Base-by-base conservation (phyloP, 345 rosid species). In the Populus pruinosa region DNA sequence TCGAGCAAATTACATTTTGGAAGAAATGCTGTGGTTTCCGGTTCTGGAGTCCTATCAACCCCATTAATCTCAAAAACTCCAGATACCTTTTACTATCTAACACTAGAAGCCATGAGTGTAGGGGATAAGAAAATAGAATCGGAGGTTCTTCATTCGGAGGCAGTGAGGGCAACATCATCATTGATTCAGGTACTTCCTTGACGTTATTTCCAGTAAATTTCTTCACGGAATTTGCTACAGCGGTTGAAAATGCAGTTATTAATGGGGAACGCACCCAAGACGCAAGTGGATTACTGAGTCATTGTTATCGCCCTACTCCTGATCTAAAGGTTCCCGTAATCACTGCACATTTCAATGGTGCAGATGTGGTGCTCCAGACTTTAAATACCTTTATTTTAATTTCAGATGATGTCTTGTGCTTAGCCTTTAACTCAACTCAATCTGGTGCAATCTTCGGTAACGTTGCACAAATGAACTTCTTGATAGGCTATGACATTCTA, bases 131-230 rank as follows among this genome's bases (percentile, higher is more conserved):
- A 69, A 73, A 77, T 90, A 20, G 35, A 71, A 1, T 85, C 63
- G 36, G 50, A 18, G 87, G 83, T 21, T 82, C 84, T 39, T 23
- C 83, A 14, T 69, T 50, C 10, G 83, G 72, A 76, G 4, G 25
- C n/a, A 27, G 31, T 14, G 68, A 73, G 4, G 93, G 92, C 11
- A 89, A 90, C 85, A 88, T 88, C 29, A 87, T 91, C 55, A 85
- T 93, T 23, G 96, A 93, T 74, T 91, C 93, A 0, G 93, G 97
- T 11, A 89, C 90, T 8, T 87, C 97, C 3, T 65, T 85, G 39
- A 92, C 92, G 0, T 8, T 90, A 0, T 53, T 88, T 0, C 90
- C 89, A 0, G 16, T 31, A 0, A 81, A 77, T 6, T 86, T 85
- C 49, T 82, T 70, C 67, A 20, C 73, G 8, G 35, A 75, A 21